Base-by-base conservation (phyloP, 1,284 basidiomycete species). In the Ceratobasidium sp. region DNA sequence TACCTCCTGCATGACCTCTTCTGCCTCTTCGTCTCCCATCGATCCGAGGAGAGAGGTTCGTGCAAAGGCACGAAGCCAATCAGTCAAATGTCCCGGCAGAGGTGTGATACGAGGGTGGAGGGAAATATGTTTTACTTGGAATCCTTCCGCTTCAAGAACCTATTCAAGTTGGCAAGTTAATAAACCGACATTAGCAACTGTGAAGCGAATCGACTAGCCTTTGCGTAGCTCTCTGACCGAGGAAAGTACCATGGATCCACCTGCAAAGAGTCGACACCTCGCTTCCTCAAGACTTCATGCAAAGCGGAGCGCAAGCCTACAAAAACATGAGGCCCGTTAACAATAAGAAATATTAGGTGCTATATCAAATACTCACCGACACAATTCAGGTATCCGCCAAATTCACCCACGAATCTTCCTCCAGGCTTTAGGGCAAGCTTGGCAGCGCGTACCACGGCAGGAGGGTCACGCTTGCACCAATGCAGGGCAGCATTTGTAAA, bases 221-320 rank as follows among this genome's bases (percentile, higher is more conserved):
- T 81, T 38, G 79, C 81, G 79, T 95, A 94, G 74, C 91, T 87
- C 47, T 86, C 84, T 3, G 84, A 83, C 0, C 90, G 89, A 0
- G 94, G 93, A 78, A 93, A 95, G 81, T 88, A 94, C 92, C 92
- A 95, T 0, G 93, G 93, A 78, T 95, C 93, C 44, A 87, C 79
- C 7, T 80, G 76, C 2, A 80, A 78, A 4, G 91, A 87, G 78
- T 94, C 84, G 59, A 87, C 80, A 0, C 90, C 90, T 21, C 85
- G 83, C n/a, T 81, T 80, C 61, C 80, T 82, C 44, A 91, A 79
- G 0, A 86, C 88, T 13, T 84, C 78, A 76, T 93, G 84, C 6
- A 95, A 78, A 0, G 87, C 87, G 11, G 82, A 80, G 63, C 92
- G 82, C 14, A 94, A 81, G 2, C 91, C 91, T 91, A 50, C 46